Base-by-base conservation (phyloP, 345 rosid species). In the Salix koriyanagi region DNA sequence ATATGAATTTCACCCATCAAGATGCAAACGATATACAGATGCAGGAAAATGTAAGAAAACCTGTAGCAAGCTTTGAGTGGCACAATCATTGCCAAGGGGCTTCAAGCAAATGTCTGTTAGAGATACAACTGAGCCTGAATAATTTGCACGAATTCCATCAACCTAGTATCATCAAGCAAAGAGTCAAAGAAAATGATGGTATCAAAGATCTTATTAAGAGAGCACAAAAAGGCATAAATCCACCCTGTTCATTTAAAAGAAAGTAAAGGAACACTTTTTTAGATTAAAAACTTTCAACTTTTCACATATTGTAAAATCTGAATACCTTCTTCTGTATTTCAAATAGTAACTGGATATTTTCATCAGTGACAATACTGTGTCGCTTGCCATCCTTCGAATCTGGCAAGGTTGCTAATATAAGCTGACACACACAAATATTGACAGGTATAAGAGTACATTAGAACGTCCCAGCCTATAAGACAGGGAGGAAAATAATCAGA, bases 41-140 rank as follows among this genome's bases (percentile, higher is more conserved):
- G 23, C 11, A 72, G 52, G 50, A 77, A 70, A 66, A 65, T 52
- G 34, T 62, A 30, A 79, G 26, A 48, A 69, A 79, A 76, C 79
- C 83, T 76, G 83, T 37, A 75, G 46, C 72, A 80, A 64, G 72
- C 76, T 76, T 80, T 80, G 82, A 46, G 77, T 79, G 14, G 82
- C 82, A 74, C 82, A 79, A 61, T 79, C 82, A 41, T 73, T 41
- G 32, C 69, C 82, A 54, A 79, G 60, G 74, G 82, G 82, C 73
- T 79, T 79, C 82, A 79, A 68, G 77, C 82, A 79, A 67, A 79
- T 79, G 58, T 79, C 82, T 60, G 74, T 74, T 16, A 79, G 77
- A 69, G 77, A 79, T n/a, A 69, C 77, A 60, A 25, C 10, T 69
- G 77, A 74, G 11, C 82, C 77, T 68, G 82, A 73, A 74, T 60